Conservation (phyloP, 768 basidiomycete genomes). For the Lactarius evosmus region DNA sequence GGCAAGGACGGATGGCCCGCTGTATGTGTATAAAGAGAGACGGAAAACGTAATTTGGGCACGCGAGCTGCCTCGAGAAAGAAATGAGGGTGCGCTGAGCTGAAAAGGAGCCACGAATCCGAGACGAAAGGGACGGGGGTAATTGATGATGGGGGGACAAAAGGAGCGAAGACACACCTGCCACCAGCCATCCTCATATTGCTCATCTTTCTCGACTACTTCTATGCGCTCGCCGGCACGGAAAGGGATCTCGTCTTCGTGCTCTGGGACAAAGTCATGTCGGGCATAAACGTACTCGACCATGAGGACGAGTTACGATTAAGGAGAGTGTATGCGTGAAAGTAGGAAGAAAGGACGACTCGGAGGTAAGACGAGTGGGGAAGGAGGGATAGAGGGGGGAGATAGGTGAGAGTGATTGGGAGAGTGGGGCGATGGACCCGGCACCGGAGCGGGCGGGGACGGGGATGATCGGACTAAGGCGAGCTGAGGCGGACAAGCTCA, state of each 20-base stretch:
- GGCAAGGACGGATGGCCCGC: not conserved
- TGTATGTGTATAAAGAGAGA: not conserved
- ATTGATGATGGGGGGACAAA: not conserved
- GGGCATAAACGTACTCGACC: constrained; percentile 82
- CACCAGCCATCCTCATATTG: constrained; percentile 95
- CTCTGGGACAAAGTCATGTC: constrained; percentile 88
- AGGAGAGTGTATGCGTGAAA: constrained; percentile 27
- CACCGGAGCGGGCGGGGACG: constrained; percentile 1
- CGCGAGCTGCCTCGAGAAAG: constrained; percentile 3
- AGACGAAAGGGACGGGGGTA: not conserved
- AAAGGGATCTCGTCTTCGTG: constrained; percentile 93
- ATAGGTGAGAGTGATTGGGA: not conserved
- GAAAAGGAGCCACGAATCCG: not conserved
- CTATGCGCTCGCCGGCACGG: constrained; percentile 78
- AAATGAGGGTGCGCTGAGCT: constrained; percentile 5
- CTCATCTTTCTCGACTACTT: constrained; percentile 92
- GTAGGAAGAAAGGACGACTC: too few species aligned
- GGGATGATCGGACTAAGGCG: not conserved
- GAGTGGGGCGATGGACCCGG: not conserved
- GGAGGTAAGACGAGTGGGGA: not conserved
- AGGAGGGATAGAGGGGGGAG: too few species aligned
- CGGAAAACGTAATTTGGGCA: not conserved
- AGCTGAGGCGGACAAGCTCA: not conserved
- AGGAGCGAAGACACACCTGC: constrained; percentile 49
- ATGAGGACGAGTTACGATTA: constrained; percentile 37